phyloP scores from a whole-genome alignment of 108 stramenopile genomes.

The Tribonema minus region DNA sequence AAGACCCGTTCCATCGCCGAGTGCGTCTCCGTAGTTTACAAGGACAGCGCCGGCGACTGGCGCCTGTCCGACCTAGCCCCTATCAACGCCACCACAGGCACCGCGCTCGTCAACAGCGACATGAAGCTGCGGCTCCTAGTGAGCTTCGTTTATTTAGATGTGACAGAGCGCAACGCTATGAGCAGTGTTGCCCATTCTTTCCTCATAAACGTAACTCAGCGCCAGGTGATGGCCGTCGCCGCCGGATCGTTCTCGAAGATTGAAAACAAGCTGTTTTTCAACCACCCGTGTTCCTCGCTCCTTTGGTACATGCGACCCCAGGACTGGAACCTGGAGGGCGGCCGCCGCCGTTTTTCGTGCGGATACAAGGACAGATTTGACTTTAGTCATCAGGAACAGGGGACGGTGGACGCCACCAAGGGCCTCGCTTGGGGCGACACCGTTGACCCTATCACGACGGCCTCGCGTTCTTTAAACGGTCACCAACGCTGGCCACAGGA shows the following conservation, averaged over 20 bases:
- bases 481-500: not conserved
- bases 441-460: not conserved
- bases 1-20: too few species aligned
- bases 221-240: too few species aligned
- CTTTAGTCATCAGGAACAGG: not conserved
- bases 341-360: too few species aligned
- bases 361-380: constrained; percentile 8
- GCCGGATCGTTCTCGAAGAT: not conserved
- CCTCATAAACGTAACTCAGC: not conserved
- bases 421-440: not conserved
- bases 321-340: not conserved
- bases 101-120: not conserved
- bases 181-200: not conserved
- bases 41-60: not conserved
- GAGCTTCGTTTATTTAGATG: not conserved
- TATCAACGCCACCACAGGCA: not conserved
- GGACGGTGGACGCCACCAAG: not conserved
- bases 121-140: not conserved
- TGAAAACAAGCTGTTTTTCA: not conserved
- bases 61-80: not conserved
- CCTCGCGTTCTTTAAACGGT: not conserved
- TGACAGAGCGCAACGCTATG: not conserved
- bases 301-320: not conserved
- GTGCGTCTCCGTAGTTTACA: not conserved
- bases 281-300: not conserved